Conservation (phyloP, 1,284 basidiomycete species). For the Puccinia novopanici region DNA sequence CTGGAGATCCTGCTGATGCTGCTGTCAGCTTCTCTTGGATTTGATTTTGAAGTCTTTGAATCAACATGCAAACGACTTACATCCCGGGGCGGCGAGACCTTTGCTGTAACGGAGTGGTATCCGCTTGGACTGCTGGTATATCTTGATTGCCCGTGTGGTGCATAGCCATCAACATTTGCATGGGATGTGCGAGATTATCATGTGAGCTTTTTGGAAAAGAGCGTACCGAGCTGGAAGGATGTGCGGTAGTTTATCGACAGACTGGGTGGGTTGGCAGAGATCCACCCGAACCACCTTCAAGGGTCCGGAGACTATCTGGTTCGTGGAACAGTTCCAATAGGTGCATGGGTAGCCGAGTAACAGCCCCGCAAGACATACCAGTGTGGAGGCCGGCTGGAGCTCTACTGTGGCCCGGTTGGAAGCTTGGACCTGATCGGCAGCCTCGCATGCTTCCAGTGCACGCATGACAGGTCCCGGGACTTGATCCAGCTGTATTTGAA, state of each 20-base stretch:
- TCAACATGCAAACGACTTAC: too few relatives aligned
- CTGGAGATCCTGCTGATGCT: neutral
- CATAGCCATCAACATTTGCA: neutral
- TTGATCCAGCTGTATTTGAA: conserved; percentile 13
- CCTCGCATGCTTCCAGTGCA: conserved; percentile 7
- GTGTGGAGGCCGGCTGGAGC: conserved; percentile 11
- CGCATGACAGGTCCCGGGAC: neutral
- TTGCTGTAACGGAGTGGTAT: too few relatives aligned
- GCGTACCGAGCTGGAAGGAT: conserved; percentile 1
- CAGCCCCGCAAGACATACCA: conserved; percentile 20
- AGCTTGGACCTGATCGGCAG: neutral
- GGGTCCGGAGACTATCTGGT: conserved; percentile 14
- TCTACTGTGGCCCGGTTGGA: conserved; percentile 7
- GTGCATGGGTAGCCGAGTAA: conserved; percentile 19
- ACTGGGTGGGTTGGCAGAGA: neutral
- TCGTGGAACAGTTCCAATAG: conserved; percentile 24
- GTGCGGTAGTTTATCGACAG: neutral
- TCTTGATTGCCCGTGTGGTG: neutral
- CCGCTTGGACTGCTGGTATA: too few relatives aligned
- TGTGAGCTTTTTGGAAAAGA: neutral
- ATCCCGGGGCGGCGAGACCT: too few relatives aligned
- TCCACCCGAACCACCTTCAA: conserved; percentile 6
- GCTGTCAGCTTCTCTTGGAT: conserved; percentile 7
- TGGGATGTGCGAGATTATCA: neutral
- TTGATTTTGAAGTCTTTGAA: neutral